A percentile compares a stretch with the other conserved stretches of the same genome.
These are phyloP conservation scores for Monosporascus sp. DNA, from an alignment of 2,329 filamentous ascomycete genomes.

Conservation along the genomic window DNA sequence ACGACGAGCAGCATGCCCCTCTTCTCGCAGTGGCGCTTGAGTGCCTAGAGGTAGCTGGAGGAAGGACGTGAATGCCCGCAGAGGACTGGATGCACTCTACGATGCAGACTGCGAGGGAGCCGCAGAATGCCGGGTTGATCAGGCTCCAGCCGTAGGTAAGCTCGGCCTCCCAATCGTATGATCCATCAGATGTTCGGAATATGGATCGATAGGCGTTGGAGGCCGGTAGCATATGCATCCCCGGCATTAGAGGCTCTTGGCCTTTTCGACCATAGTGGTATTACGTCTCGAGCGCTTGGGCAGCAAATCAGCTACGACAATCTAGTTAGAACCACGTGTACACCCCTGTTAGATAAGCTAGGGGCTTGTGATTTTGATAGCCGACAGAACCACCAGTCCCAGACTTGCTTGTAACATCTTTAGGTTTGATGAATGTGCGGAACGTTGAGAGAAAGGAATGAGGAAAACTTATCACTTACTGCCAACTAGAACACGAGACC, in stretches of 20 bases:
- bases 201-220: too few species aligned
- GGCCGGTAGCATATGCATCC: too few species aligned
- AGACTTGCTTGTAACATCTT: too few species aligned
- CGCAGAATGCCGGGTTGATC: conserved; percentile 54
- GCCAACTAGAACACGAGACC: conserved; percentile 53
- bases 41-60: conserved; percentile 51
- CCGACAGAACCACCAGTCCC: too few species aligned
- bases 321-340: too few species aligned
- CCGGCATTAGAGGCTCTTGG: conserved; percentile 46
- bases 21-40: conserved; percentile 48
- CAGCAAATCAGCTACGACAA: conserved; percentile 43
- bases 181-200: conserved; percentile 53
- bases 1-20: conserved; percentile 56
- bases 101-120: conserved; percentile 60
- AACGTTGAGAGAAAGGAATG: too few species aligned
- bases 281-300: conserved; percentile 46
- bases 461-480: conserved; percentile 21
- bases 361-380: too few species aligned
- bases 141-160: conserved; percentile 57
- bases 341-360: too few species aligned
- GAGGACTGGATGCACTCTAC: conserved; percentile 61
- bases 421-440: too few species aligned
- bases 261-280: conserved; percentile 51
- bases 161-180: conserved; percentile 62
- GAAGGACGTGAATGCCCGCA: too few species aligned